A percentile compares a stretch with the other conserved stretches of the same genome.
Evolutionary conservation across 192 early-diverging fungal genomes (phyloP).

Genomic region (Podila epigama): DNA sequence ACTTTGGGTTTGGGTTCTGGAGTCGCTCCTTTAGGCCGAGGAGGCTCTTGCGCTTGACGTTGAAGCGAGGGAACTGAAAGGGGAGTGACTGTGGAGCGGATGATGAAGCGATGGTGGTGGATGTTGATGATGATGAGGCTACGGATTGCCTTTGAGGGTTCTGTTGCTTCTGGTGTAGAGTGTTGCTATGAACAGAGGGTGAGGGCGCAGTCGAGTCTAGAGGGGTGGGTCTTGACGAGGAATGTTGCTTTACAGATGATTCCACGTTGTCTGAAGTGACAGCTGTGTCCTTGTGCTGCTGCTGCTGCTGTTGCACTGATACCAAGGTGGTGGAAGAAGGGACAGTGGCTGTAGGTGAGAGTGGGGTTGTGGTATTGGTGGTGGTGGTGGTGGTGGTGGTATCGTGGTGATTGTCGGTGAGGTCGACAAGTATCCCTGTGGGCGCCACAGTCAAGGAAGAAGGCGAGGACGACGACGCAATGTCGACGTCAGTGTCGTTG

Average conservation of each 20-base stretch:
- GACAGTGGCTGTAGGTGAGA: neutral
- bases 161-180: neutral
- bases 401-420: neutral
- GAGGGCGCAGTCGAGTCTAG: constrained; percentile 5
- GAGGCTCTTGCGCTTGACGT: constrained; percentile 22
- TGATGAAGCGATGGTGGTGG: neutral
- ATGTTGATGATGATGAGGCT: neutral
- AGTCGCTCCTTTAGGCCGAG: constrained; percentile 20
- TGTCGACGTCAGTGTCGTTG: neutral
- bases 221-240: neutral
- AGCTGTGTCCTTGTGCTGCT: neutral
- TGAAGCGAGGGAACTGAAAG: constrained; percentile 27
- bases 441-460: no score
- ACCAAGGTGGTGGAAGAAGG: no score
- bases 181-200: no score
- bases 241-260: no score
- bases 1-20: neutral
- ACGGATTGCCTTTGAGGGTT: neutral
- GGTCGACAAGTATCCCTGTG: no score
- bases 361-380: neutral
- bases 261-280: neutral
- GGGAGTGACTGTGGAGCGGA: constrained; percentile 1
- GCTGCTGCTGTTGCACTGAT: neutral
- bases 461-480: no score
- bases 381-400: neutral